Conservation (phyloP, 495 filamentous ascomycete genomes). For the Trichodelitschia bisporula region DNA sequence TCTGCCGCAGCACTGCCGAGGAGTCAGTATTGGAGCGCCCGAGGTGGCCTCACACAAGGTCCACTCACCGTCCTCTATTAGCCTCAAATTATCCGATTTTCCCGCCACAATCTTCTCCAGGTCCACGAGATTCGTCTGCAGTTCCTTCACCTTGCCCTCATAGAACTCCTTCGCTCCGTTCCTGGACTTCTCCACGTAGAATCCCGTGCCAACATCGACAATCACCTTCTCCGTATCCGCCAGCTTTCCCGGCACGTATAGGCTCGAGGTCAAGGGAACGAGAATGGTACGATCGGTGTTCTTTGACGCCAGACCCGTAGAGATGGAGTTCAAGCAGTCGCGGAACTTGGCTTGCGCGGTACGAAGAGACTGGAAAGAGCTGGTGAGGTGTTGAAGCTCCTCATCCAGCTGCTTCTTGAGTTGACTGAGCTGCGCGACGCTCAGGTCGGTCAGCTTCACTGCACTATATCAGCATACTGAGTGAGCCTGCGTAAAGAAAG, state of each 20-base stretch:
- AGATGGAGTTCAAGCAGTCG: conserved; percentile 57
- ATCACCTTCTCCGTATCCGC: conserved; percentile 58
- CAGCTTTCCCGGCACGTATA: conserved; percentile 74
- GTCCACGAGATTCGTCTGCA: conserved; percentile 55
- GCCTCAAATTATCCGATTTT: conserved; percentile 59
- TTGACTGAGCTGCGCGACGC: conserved; percentile 27
- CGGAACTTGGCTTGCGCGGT: conserved; percentile 75
- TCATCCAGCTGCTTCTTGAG: conserved; percentile 90
- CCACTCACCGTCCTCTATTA: conserved; percentile 49
- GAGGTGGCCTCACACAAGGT: no score
- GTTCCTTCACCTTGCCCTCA: conserved; percentile 52
- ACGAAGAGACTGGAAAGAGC: conserved; percentile 68
- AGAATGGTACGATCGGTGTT: conserved; percentile 39
- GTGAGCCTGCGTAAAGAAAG: no score
- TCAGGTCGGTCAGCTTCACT: conserved; percentile 41
- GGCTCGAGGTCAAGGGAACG: conserved; percentile 72
- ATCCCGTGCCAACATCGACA: conserved; percentile 90
- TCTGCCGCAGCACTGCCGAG: no score
- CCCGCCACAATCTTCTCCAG: conserved; percentile 66
- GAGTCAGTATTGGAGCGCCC: no score
- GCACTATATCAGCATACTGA: no score
- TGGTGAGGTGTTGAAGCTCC: conserved; percentile 79
- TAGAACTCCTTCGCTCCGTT: conserved; percentile 70
- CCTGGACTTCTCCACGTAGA: conserved; percentile 81
- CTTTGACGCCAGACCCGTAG: conserved; percentile 3